Base-by-base conservation (phyloP, 495 filamentous ascomycete species). In the Jackrogersella minutella region DNA sequence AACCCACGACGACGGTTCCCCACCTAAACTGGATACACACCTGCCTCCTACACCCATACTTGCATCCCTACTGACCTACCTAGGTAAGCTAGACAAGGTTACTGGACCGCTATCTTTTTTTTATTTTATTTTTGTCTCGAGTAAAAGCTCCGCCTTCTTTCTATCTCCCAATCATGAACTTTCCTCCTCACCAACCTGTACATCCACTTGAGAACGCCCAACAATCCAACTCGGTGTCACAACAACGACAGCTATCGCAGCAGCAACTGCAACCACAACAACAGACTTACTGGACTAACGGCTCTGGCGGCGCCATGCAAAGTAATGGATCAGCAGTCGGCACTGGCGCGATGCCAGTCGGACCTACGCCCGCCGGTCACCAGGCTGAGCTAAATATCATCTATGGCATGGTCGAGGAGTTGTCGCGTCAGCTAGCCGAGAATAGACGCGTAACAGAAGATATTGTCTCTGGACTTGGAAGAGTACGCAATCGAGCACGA, bases 341-440 rank as follows among this genome's bases (percentile, higher is more conserved):
- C 31, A 76, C 73, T 44, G 77, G 79, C 46, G 75, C 87, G 50
- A 73, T 72, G 68, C 40, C 72, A 5, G 58, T 72, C 19, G 73
- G 68, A n/a, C 88, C 90, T 16, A 88, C 89, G 72, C 90, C 88
- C 56, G 91, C 91, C 19, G 91, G 92, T 16, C 91, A 94, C 70
- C 90, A 94, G 78, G 90, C 91, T 79, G 92, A 96, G 74, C 85
- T 95, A 62, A 91, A 93, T 71, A 89, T 91, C 74, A 85, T 96
- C 40, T 93, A 92, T 73, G 84, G 87, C 44, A 90, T 93, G 85
- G 89, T 96, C 14, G 82, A 93, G 58, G 90, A 94, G 73, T 79
- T 96, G 66, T 91, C 88, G 61, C 85, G 88, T 21, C 84, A 91
- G 58, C 81, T 93, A 16, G 87, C 88, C 69, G 86, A 90, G 39